Percentiles rank a stretch among this genome's conserved stretches.
Evolutionary conservation across 2,329 filamentous ascomycete genomes (phyloP).

Genomic region (Alternaria arbusti): DNA sequence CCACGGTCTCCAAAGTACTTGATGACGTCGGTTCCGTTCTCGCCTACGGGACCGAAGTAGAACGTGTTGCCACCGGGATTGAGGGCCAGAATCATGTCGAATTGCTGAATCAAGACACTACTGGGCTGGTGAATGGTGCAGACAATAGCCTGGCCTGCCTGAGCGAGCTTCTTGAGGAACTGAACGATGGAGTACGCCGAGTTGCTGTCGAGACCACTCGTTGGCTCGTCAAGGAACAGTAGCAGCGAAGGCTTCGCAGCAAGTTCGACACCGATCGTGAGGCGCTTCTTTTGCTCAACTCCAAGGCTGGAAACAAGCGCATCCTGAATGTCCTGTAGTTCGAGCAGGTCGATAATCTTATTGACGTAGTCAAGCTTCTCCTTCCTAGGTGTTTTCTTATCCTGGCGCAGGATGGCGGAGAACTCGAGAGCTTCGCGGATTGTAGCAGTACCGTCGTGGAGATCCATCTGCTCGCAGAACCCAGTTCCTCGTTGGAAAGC

Average conservation of each 20-base stretch:
- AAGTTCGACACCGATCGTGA: slow-evolving; percentile 76
- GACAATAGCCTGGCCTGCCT: slow-evolving; percentile 72
- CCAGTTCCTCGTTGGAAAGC: slow-evolving; percentile 72
- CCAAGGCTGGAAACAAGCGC: slow-evolving; percentile 69
- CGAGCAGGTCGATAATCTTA: slow-evolving; percentile 69
- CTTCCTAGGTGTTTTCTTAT: slow-evolving; percentile 58
- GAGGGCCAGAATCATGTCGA: slow-evolving; percentile 74
- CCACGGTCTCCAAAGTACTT: slow-evolving; percentile 73
- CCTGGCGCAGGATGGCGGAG: slow-evolving; percentile 69
- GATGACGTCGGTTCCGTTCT: slow-evolving; percentile 69
- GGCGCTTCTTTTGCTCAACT: slow-evolving; percentile 73
- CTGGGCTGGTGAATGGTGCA: slow-evolving; percentile 78
- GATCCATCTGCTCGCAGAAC: slow-evolving; percentile 75
- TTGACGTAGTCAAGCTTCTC: slow-evolving; percentile 73
- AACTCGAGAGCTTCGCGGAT: slow-evolving; percentile 74
- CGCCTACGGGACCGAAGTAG: slow-evolving; percentile 75
- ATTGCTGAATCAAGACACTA: slow-evolving; percentile 72
- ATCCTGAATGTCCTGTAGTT: slow-evolving; percentile 70
- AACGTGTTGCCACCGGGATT: slow-evolving; percentile 73
- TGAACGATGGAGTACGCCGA: slow-evolving; percentile 71
- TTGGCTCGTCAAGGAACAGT: slow-evolving; percentile 76
- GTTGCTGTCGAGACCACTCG: slow-evolving; percentile 72
- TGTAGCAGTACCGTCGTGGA: slow-evolving; percentile 72
- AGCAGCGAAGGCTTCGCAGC: slow-evolving; percentile 66
- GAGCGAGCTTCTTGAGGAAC: slow-evolving; percentile 71